Percentiles rank a stretch among this genome's conserved stretches.
Conservation (phyloP, 352 stramenopile genomes). For the Globisporangium splendens region DNA sequence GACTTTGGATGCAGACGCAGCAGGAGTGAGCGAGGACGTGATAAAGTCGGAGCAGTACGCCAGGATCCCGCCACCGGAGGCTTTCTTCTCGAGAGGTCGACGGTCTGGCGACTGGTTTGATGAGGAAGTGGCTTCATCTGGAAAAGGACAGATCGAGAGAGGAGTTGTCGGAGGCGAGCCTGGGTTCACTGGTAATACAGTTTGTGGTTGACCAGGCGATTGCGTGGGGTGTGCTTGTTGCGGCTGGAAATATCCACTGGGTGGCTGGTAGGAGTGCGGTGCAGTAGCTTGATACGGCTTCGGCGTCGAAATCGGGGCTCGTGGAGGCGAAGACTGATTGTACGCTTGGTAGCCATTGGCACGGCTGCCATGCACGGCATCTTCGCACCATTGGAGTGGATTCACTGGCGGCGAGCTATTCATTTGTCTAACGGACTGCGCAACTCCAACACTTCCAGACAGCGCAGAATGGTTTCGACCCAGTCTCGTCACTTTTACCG, state of each 20-base stretch:
- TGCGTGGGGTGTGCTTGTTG: background rate
- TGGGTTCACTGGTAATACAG: too few species aligned
- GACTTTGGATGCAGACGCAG: slow-evolving; percentile 19
- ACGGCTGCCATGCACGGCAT: background rate
- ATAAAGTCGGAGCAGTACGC: slow-evolving; percentile 44
- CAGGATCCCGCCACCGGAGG: slow-evolving; percentile 20
- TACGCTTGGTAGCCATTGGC: background rate
- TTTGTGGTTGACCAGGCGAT: too few species aligned
- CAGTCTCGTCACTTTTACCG: slow-evolving; percentile 1
- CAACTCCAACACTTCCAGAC: background rate
- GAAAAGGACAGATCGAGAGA: slow-evolving; percentile 4
- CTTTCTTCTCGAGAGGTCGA: slow-evolving; percentile 19
- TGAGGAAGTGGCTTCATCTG: background rate
- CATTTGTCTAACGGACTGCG: background rate
- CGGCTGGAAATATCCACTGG: slow-evolving; percentile 1
- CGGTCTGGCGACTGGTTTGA: slow-evolving; percentile 1
- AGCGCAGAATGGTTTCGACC: slow-evolving; percentile 4
- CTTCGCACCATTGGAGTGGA: slow-evolving; percentile 6
- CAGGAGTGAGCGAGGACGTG: slow-evolving; percentile 19
- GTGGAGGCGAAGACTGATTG: background rate
- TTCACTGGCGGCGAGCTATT: background rate
- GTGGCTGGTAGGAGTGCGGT: too few species aligned
- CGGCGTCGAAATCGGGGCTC: too few species aligned
- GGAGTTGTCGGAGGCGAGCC: background rate
- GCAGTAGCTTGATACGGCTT: too few species aligned